Percentiles rank a stretch among this genome's conserved stretches.
These are phyloP conservation scores for Termitomyces sp. DNA, from an alignment of 768 basidiomycete species.

Conservation along the genomic window DNA sequence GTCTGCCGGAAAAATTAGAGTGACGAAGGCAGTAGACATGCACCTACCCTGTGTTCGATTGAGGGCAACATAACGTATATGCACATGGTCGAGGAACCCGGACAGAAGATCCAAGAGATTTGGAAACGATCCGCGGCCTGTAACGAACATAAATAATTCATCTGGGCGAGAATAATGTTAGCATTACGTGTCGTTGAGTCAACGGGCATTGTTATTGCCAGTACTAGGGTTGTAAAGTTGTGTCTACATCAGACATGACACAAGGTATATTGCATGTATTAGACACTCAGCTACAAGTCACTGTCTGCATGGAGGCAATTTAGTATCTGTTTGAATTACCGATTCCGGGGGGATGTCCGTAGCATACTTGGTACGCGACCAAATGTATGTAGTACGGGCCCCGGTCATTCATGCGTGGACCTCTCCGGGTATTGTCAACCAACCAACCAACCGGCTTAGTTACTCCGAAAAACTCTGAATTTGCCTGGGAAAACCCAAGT, in stretches of 20 bases:
- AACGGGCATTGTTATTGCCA: not conserved
- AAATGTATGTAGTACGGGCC: too few relatives aligned
- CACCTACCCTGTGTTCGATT: not conserved
- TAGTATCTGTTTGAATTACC: not conserved
- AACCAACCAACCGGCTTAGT: too few relatives aligned
- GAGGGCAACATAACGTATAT: slow-evolving; percentile 10
- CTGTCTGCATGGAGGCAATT: not conserved
- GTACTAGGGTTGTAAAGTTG: not conserved
- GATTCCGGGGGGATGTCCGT: too few relatives aligned
- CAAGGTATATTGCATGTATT: not conserved
- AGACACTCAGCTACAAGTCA: not conserved
- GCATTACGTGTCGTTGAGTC: slow-evolving; percentile 14
- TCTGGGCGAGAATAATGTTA: slow-evolving; percentile 10
- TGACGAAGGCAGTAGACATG: not conserved
- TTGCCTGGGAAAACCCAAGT: not conserved
- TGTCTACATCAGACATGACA: not conserved
- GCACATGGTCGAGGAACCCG: slow-evolving; percentile 6
- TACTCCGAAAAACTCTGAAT: not conserved
- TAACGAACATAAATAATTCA: slow-evolving; percentile 13
- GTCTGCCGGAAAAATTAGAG: not conserved
- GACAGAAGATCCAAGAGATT: slow-evolving; percentile 3
- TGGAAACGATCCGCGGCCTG: slow-evolving; percentile 17
- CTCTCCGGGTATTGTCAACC: too few relatives aligned
- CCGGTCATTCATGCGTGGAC: too few relatives aligned
- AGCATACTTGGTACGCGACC: too few relatives aligned